phyloP scores from a whole-genome alignment of 2,329 filamentous ascomycete species.

The Colletotrichum scovillei region DNA sequence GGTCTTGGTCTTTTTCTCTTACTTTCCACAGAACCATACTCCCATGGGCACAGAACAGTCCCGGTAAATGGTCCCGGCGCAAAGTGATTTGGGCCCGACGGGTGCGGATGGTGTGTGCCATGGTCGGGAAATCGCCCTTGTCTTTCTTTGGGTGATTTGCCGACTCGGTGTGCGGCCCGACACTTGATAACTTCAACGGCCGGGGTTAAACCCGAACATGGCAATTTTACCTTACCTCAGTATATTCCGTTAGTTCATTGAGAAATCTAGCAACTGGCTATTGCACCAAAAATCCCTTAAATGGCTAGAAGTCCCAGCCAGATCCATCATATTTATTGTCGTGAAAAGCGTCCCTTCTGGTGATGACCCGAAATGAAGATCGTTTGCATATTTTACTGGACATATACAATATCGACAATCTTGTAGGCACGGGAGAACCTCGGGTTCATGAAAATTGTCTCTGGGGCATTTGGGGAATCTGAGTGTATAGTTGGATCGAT shows the following conservation, averaged over 20 bases:
- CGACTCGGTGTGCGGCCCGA: neutral
- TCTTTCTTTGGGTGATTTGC: neutral
- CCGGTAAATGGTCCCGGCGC: neutral
- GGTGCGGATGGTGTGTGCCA: neutral
- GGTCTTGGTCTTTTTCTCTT: neutral
- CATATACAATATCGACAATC: too few relatives aligned
- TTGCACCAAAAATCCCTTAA: too few relatives aligned
- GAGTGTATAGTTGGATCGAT: too few relatives aligned
- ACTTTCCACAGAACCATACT: neutral
- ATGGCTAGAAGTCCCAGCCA: too few relatives aligned
- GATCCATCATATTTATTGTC: too few relatives aligned
- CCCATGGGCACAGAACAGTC: neutral
- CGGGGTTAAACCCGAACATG: neutral
- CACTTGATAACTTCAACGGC: neutral
- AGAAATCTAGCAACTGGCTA: neutral
- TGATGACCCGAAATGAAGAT: too few relatives aligned
- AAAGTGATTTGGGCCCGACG: too few relatives aligned
- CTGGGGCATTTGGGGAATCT: too few relatives aligned
- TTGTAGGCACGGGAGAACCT: too few relatives aligned
- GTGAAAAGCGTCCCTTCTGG: too few relatives aligned
- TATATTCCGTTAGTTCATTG: neutral
- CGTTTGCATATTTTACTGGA: too few relatives aligned
- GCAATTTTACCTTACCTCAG: neutral
- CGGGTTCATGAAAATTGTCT: too few relatives aligned
- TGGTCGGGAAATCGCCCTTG: neutral